These are phyloP conservation scores for Dryas alaskensis DNA, from an alignment of 306 rosid genomes.

Conservation along the genomic window DNA sequence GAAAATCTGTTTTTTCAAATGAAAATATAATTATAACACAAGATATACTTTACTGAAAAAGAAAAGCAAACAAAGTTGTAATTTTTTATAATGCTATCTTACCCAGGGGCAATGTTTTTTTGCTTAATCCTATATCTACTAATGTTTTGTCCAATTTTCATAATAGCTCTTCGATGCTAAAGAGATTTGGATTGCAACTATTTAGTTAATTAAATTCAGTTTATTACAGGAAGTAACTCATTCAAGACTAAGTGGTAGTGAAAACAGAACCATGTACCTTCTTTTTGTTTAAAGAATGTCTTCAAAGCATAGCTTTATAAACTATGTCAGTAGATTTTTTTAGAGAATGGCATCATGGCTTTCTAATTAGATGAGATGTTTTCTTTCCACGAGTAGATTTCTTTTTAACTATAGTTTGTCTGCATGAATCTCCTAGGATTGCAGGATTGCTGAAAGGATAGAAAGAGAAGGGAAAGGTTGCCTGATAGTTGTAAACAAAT, in stretches of 20 bases:
- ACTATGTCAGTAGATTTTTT: too few species aligned
- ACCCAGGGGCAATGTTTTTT: not conserved
- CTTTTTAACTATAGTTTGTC: not conserved
- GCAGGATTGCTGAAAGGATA: constrained; percentile 90
- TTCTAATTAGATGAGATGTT: too few species aligned
- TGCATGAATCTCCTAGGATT: constrained; percentile 58
- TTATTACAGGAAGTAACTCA: not conserved
- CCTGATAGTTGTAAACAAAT: constrained; percentile 89
- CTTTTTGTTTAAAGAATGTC: too few species aligned
- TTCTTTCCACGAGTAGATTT: too few species aligned
- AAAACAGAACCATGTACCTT: too few species aligned
- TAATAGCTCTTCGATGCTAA: not conserved
- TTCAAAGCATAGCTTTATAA: too few species aligned
- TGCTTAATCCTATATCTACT: not conserved
- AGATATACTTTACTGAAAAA: not conserved
- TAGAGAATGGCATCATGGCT: too few species aligned
- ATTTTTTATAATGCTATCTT: not conserved
- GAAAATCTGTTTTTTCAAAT: not conserved
- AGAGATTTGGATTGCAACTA: not conserved
- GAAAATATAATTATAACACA: not conserved
- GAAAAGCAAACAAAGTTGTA: not conserved
- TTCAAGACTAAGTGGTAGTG: not conserved
- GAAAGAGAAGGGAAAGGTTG: constrained; percentile 94
- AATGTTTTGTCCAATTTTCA: not conserved
- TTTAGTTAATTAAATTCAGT: not conserved